A percentile compares a stretch with the other conserved stretches of the same genome.
These are phyloP conservation scores for Volvox africanus DNA, from an alignment of 139 green algal genomes.

Conservation along the genomic window DNA sequence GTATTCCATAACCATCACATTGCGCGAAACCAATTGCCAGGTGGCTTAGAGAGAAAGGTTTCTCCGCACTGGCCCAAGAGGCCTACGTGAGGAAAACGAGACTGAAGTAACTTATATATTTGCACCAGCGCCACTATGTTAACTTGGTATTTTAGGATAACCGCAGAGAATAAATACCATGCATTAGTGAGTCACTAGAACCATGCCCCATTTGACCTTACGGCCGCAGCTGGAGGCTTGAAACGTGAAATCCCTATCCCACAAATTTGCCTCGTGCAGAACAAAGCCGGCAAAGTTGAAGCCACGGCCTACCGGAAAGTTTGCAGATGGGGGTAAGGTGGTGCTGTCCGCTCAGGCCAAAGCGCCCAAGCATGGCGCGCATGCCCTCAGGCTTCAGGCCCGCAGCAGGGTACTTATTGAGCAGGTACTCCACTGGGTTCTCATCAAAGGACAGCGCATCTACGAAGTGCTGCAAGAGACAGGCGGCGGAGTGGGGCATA, in stretches of 20 bases:
- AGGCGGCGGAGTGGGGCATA: neutral
- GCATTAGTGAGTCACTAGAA: no score
- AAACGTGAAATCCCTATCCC: no score
- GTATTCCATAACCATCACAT: neutral
- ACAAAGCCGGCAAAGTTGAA: no score
- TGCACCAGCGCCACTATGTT: neutral
- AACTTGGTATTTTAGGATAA: neutral
- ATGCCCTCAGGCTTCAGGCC: slow-evolving; percentile 91
- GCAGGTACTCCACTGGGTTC: slow-evolving; percentile 95
- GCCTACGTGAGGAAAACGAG: slow-evolving; percentile 45
- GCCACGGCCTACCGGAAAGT: slow-evolving; percentile 77
- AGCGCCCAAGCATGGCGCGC: slow-evolving; percentile 92
- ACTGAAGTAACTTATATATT: slow-evolving; percentile 22
- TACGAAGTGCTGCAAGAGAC: slow-evolving; percentile 94
- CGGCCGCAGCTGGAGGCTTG: no score
- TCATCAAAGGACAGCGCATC: slow-evolving; percentile 95
- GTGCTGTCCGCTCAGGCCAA: slow-evolving; percentile 96
- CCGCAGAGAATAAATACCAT: no score
- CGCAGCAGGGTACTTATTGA: slow-evolving; percentile 77
- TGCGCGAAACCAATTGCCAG: neutral
- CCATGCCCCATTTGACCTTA: no score
- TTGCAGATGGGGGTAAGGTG: slow-evolving; percentile 97
- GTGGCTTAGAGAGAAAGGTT: slow-evolving; percentile 52
- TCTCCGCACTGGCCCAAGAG: neutral
- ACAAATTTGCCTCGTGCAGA: no score